Percentiles rank a stretch among this genome's conserved stretches.
Conservation (phyloP, 495 filamentous ascomycete genomes). For the Penicillium simplicissimum region DNA sequence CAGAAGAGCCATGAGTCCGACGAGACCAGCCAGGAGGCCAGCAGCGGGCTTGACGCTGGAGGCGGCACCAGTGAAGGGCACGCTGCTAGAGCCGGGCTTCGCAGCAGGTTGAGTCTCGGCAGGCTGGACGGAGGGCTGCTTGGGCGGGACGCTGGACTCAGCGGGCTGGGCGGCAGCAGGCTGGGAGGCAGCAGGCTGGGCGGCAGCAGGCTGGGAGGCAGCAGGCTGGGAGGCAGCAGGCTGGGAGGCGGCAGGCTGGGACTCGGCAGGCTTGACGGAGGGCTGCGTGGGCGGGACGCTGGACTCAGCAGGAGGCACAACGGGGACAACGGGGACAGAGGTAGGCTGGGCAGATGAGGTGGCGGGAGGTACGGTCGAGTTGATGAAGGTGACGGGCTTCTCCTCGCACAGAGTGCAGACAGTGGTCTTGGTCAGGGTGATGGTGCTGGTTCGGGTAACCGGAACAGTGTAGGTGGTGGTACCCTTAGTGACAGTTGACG, state of each 20-base stretch:
- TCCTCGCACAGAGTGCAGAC: too few relatives aligned
- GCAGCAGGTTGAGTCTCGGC: slow-evolving; percentile 5
- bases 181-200: slow-evolving; percentile 12
- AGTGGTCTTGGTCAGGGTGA: slow-evolving; percentile 37
- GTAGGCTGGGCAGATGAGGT: not conserved
- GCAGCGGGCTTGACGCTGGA: slow-evolving; percentile 37
- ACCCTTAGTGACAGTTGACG: slow-evolving; percentile 35
- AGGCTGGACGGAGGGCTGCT: not conserved
- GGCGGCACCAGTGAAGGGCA: slow-evolving; percentile 38
- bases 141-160: too few relatives aligned
- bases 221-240: slow-evolving; percentile 14
- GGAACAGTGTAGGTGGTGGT: slow-evolving; percentile 34
- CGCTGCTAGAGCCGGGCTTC: slow-evolving; percentile 11
- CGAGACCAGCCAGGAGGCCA: slow-evolving; percentile 41
- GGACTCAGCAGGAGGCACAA: slow-evolving; percentile 6
- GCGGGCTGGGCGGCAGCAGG: slow-evolving; percentile 12
- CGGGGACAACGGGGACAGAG: not conserved
- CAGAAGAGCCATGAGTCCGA: slow-evolving; percentile 43
- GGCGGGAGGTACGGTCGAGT: slow-evolving; percentile 24
- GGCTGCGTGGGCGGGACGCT: slow-evolving; percentile 8
- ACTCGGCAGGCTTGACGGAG: not conserved
- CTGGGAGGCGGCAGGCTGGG: slow-evolving; percentile 6
- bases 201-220: slow-evolving; percentile 9
- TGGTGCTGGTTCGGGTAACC: slow-evolving; percentile 39
- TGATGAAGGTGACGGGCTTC: slow-evolving; percentile 30